These are phyloP conservation scores for Draba incana DNA, from an alignment of 345 rosid genomes.

Conservation along the genomic window DNA sequence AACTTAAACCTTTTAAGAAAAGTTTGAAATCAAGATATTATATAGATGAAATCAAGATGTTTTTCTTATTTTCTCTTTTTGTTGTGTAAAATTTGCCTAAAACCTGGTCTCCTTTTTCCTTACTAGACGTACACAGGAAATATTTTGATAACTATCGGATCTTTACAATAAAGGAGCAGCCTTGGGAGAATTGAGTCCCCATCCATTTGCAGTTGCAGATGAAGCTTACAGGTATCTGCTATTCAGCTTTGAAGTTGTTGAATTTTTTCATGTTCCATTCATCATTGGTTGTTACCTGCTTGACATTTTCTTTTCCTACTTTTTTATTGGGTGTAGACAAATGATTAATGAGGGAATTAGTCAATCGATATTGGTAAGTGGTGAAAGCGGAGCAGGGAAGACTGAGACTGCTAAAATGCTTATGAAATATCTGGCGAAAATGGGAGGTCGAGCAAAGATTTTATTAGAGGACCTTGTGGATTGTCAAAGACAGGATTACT, in stretches of 20 bases:
- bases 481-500: slow-evolving; percentile 4
- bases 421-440: slow-evolving; percentile 93
- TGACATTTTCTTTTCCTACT: slow-evolving; percentile 8
- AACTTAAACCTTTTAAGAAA: too few species aligned
- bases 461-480: slow-evolving; percentile 19
- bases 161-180: slow-evolving; percentile 89
- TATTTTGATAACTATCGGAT: slow-evolving; percentile 83
- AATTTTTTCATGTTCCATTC: neutral
- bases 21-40: too few species aligned
- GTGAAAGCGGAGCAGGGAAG: slow-evolving; percentile 99
- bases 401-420: slow-evolving; percentile 93
- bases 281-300: slow-evolving; percentile 17
- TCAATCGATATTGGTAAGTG: slow-evolving; percentile 94
- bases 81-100: too few species aligned
- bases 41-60: too few species aligned
- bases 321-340: slow-evolving; percentile 49
- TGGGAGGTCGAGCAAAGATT: slow-evolving; percentile 81
- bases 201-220: slow-evolving; percentile 98
- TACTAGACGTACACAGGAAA: slow-evolving; percentile 93
- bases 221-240: slow-evolving; percentile 79
- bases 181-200: slow-evolving; percentile 92
- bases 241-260: slow-evolving; percentile 18
- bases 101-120: too few species aligned
- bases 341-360: slow-evolving; percentile 91
- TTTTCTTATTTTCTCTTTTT: too few species aligned